Percentiles rank a stretch among this genome's conserved stretches.
These are phyloP conservation scores for Leucaena leucocephala DNA, from an alignment of 306 rosid species.

Conservation along the genomic window DNA sequence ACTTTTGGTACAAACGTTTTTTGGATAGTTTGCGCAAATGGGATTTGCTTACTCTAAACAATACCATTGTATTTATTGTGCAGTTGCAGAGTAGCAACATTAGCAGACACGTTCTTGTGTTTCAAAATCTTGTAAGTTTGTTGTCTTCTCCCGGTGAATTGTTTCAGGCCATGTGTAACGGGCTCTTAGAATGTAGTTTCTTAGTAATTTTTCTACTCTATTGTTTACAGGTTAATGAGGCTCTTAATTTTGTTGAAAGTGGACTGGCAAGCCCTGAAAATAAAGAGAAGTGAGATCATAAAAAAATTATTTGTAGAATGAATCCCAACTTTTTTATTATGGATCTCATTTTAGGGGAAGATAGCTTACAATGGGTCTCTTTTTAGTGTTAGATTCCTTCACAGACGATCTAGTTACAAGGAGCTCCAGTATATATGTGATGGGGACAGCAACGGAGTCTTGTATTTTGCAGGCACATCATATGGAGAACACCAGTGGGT, in stretches of 20 bases:
- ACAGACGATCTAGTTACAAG: conserved; percentile 87
- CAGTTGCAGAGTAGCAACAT: conserved; percentile 86
- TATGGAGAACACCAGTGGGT: conserved; percentile 93
- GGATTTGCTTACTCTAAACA: conserved; percentile 38
- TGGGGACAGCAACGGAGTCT: conserved; percentile 88
- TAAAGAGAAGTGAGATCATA: conserved; percentile 61
- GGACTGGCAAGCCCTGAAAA: conserved; percentile 52
- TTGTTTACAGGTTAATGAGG: conserved; percentile 68
- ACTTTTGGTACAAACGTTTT: conserved; percentile 23
- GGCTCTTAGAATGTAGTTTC: conserved; percentile 3
- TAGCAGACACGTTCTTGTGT: conserved; percentile 49
- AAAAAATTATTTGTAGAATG: background rate
- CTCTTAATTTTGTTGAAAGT: conserved; percentile 51
- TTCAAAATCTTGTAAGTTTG: conserved; percentile 64
- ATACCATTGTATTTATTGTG: conserved; percentile 29
- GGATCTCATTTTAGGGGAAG: conserved; percentile 9
- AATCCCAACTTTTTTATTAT: conserved; percentile 13
- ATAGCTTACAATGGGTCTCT: conserved; percentile 29
- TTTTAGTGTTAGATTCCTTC: conserved; percentile 71
- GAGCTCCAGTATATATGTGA: conserved; percentile 87
- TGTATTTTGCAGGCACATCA: conserved; percentile 88
- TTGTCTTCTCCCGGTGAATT: conserved; percentile 25
- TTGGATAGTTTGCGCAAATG: conserved; percentile 15
- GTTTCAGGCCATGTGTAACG: conserved; percentile 9
- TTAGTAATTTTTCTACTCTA: conserved; percentile 17